Percentiles rank a stretch among this genome's conserved stretches.
Evolutionary conservation across 805 yeast species (phyloP).

Genomic region (Yamadazyma tumulicola): DNA sequence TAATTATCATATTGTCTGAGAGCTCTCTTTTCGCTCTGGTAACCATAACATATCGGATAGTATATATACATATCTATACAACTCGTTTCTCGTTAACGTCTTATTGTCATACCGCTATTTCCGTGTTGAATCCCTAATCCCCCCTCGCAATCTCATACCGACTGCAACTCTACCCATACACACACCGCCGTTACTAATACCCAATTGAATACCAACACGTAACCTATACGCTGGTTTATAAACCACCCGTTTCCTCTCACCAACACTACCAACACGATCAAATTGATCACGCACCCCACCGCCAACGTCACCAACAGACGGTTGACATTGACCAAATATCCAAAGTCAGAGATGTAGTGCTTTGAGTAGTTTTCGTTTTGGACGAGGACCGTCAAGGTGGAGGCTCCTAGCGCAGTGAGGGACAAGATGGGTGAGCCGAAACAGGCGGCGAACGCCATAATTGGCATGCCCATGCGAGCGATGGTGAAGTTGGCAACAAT

Average conservation of each 20-base stretch:
- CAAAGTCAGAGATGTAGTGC: slow-evolving; percentile 6
- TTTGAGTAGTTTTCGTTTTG: slow-evolving; percentile 8
- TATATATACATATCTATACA: too few relatives aligned
- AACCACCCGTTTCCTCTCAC: slow-evolving; percentile 27
- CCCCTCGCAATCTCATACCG: too few relatives aligned
- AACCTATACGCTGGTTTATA: slow-evolving; percentile 33
- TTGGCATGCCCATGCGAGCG: slow-evolving; percentile 75
- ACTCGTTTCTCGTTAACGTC: too few relatives aligned
- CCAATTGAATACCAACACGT: slow-evolving; percentile 29
- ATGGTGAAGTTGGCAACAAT: slow-evolving; percentile 78
- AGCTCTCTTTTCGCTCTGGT: too few relatives aligned
- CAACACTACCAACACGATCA: slow-evolving; percentile 16
- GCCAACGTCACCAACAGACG: slow-evolving; percentile 20
- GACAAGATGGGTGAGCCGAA: slow-evolving; percentile 89
- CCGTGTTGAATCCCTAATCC: too few relatives aligned
- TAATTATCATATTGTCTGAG: too few relatives aligned
- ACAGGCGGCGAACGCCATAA: slow-evolving; percentile 94
- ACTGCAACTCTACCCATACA: slow-evolving; percentile 18
- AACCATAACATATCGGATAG: too few relatives aligned
- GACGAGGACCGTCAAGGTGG: slow-evolving; percentile 45
- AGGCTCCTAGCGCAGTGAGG: slow-evolving; percentile 76
- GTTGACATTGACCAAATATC: slow-evolving; percentile 17
- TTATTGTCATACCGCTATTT: too few relatives aligned
- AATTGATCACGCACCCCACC: slow-evolving; percentile 19
- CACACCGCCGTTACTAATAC: slow-evolving; percentile 23